Percentiles rank a stretch among this genome's conserved stretches.
phyloP scores from a whole-genome alignment of 78 protist genomes.

The Dictyostelium firmibasis region DNA sequence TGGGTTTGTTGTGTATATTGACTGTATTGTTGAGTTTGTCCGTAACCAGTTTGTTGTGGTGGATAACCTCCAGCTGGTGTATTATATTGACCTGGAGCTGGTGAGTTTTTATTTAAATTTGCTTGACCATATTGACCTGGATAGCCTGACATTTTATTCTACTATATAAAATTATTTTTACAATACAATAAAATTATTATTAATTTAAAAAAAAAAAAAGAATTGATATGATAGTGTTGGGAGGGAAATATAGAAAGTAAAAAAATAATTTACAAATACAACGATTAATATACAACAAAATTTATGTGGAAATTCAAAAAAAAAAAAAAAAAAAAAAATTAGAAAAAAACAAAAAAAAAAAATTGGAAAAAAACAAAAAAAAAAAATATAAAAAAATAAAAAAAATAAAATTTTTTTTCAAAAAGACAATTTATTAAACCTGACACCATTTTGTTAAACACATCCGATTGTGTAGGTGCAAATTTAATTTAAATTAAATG shows the following conservation, averaged over 20 bases:
- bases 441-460: neutral
- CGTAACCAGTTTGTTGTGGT: constrained; percentile 29
- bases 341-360: neutral
- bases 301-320: neutral
- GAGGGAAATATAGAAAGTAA: neutral
- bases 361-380: neutral
- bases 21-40: neutral
- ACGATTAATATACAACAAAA: neutral
- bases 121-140: constrained; percentile 56
- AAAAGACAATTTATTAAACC: neutral
- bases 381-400: neutral
- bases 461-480: neutral
- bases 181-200: no score
- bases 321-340: no score
- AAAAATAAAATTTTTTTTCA: neutral
- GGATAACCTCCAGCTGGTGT: constrained; percentile 58
- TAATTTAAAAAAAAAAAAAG: no score
- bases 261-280: neutral
- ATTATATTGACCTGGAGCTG: neutral
- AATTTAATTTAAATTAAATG: neutral
- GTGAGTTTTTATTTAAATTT: neutral
- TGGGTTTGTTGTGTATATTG: constrained; percentile 24
- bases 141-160: constrained; percentile 19
- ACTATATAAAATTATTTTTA: neutral
- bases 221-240: no score